These are phyloP conservation scores for Colletotrichum eremochloae DNA, from an alignment of 2,329 filamentous ascomycete genomes.

Conservation along the genomic window DNA sequence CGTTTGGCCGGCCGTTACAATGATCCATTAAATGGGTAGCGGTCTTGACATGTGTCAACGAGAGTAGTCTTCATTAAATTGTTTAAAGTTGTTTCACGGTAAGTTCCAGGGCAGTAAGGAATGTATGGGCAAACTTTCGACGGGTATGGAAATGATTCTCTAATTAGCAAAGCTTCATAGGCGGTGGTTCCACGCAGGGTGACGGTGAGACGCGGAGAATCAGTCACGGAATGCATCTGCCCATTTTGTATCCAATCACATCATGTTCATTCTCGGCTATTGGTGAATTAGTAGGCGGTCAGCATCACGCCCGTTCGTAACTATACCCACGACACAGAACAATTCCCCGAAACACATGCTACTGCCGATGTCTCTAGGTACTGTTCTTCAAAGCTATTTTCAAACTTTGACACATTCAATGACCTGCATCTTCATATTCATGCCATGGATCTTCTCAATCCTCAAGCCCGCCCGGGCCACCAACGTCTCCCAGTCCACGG, in stretches of 20 bases:
- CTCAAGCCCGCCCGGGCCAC: constrained; percentile 46
- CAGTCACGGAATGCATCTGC: not conserved
- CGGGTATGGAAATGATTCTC: not conserved
- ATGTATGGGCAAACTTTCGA: not conserved
- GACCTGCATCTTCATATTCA: constrained; percentile 28
- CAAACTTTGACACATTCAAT: constrained; percentile 31
- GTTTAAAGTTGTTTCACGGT: constrained; percentile 12
- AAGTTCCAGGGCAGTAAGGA: not conserved
- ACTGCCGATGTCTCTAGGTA: not conserved
- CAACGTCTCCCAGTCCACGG: constrained; percentile 45
- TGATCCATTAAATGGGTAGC: not conserved
- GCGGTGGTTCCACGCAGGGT: not conserved
- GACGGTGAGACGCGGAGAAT: not conserved
- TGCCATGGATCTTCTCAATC: constrained; percentile 45
- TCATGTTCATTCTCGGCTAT: too few species aligned
- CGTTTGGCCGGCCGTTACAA: not conserved
- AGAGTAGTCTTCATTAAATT: not conserved
- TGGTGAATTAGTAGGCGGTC: not conserved
- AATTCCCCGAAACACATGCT: not conserved
- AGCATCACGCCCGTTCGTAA: not conserved
- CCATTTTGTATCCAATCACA: not conserved
- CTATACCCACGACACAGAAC: not conserved
- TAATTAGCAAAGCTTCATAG: not conserved
- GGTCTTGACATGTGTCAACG: not conserved
- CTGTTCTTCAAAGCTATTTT: not conserved